Evolutionary conservation across 768 basidiomycete species (phyloP), one percentile per base, ranked within the genome.

Genomic region (Amanita exitialis): DNA sequence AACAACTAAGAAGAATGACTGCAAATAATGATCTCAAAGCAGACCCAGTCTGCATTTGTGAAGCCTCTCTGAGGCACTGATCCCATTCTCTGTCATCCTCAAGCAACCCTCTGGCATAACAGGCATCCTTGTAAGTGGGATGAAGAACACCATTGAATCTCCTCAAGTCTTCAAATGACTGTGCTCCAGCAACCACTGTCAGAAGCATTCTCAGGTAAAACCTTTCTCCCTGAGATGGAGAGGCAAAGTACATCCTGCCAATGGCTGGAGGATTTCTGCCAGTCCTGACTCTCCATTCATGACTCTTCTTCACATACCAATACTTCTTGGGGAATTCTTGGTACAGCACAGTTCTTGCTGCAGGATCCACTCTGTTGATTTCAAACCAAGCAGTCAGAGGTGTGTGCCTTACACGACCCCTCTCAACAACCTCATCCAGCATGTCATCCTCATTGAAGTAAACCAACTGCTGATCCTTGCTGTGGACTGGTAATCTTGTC

Each of bases 11-110:
- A 16, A 37, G 1, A 27, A 71, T 54, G 4, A 62, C 64, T 0
- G 62, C 65, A 60, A 74, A 74, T 0, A 72, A 61, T 0, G 57
- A 52, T 8, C 65, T 62, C 1, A 72, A 58, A 3, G 58, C 36
- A 39, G 13, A 10, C 1, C 70, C 73, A 6, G 66, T 66, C 30
- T 66, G 59, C 53, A 71, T 68, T 3, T 34, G 21, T 8, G 58
- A 34, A 2, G 70, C 73, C 39, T 74, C 73, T 9, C 58, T 8
- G 0, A 74, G 57, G 51, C 72, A 74, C 15, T 51, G 57, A 0
- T 54, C 35, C 70, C 71, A 74, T 56, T 76, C 75, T 0, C 61
- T 57, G 58, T 76, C 72, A 61, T 73, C 66, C 36, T 70, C 62
- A 0, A 70, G 50, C 0, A 72, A 56, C 0, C 70, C 69, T 2